Conservation (phyloP, 371 early-diverging fungal genomes). For the Mortierella sp. region DNA sequence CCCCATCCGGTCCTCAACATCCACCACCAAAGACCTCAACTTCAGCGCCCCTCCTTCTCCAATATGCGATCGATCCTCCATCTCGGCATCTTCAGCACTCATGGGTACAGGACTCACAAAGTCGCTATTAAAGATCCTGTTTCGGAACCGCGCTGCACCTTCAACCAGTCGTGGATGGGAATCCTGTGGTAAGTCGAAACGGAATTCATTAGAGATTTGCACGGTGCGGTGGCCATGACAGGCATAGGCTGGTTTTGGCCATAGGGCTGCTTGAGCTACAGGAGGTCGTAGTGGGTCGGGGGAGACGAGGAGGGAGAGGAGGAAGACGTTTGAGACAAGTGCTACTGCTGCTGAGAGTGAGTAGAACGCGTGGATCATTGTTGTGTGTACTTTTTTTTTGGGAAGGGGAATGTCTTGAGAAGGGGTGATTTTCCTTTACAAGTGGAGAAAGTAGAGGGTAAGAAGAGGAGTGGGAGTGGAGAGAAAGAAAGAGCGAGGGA, state of each 20-base stretch:
- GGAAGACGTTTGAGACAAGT: conserved; percentile 54
- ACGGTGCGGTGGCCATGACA: conserved; percentile 42
- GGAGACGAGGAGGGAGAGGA: conserved; percentile 41
- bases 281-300: conserved; percentile 25
- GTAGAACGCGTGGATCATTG: conserved; percentile 32
- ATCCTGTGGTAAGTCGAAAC: conserved; percentile 32
- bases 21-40: conserved; percentile 12
- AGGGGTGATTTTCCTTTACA: neutral
- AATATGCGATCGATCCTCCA: conserved; percentile 31
- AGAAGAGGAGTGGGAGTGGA: neutral
- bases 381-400: neutral
- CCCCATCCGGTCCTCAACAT: conserved; percentile 20
- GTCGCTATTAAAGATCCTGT: conserved; percentile 32
- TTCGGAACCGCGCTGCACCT: conserved; percentile 23
- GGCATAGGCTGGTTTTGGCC: conserved; percentile 33
- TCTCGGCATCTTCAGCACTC: conserved; percentile 7
- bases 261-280: conserved; percentile 31
- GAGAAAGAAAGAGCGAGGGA: too few relatives aligned
- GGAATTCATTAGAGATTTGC: conserved; percentile 22
- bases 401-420: neutral
- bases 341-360: conserved; percentile 51
- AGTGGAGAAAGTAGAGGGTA: neutral
- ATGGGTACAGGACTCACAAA: conserved; percentile 42
- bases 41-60: neutral
- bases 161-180: conserved; percentile 20